Conservation (phyloP, 768 basidiomycete genomes). For the Clathrus columnatus region DNA sequence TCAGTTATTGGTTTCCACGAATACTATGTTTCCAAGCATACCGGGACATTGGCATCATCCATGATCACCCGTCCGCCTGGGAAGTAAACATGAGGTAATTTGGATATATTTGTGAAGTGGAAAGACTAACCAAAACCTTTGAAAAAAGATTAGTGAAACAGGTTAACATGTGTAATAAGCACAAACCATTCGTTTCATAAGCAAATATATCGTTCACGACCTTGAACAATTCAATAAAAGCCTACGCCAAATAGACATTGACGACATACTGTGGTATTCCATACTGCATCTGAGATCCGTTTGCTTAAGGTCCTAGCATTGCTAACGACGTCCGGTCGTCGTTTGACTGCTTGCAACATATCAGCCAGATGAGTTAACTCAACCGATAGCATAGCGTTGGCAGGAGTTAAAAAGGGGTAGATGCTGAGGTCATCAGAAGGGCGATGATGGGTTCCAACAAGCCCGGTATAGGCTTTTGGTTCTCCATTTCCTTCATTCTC, state of each 20-base stretch:
- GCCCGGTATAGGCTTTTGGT: slow-evolving; percentile 64
- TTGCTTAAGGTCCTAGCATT: slow-evolving; percentile 51
- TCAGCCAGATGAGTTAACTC: slow-evolving; percentile 54
- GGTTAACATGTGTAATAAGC: background rate
- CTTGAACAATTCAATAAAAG: slow-evolving; percentile 24
- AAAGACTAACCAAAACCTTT: background rate
- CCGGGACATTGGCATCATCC: slow-evolving; percentile 83
- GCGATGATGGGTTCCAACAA: slow-evolving; percentile 69
- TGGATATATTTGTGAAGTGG: too few relatives aligned
- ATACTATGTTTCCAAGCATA: slow-evolving; percentile 25
- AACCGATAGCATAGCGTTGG: slow-evolving; percentile 77
- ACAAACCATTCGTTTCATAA: slow-evolving; percentile 64
- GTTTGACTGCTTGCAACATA: slow-evolving; percentile 43
- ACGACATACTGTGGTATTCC: slow-evolving; percentile 45
- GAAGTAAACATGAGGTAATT: too few relatives aligned
- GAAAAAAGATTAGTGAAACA: background rate
- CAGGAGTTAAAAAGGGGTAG: slow-evolving; percentile 69
- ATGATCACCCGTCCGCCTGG: slow-evolving; percentile 67
- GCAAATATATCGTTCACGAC: slow-evolving; percentile 59
- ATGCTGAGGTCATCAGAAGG: slow-evolving; percentile 68
- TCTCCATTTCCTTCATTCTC: slow-evolving; percentile 65
- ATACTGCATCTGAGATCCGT: slow-evolving; percentile 51
- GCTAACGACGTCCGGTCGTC: slow-evolving; percentile 41
- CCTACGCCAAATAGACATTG: background rate
- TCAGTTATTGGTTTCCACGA: background rate